Percentiles rank a stretch among this genome's conserved stretches.
These are phyloP conservation scores for Gypsophila paniculata DNA, from an alignment of 179 eudicot species.

Conservation along the genomic window DNA sequence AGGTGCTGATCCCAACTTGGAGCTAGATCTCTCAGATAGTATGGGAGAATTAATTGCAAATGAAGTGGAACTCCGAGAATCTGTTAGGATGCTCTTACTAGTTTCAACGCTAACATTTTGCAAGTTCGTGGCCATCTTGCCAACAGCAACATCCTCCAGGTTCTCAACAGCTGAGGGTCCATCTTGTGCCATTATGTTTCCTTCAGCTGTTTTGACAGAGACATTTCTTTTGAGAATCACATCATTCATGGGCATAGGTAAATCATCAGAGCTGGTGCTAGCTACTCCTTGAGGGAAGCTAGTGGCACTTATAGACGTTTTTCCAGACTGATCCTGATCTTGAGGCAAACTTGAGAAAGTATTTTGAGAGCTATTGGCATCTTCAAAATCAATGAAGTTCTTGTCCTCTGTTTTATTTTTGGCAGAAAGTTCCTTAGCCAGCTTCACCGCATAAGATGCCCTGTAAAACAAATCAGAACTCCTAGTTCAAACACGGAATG, in stretches of 20 bases:
- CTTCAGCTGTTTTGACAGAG: constrained; percentile 27
- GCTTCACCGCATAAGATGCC: constrained; percentile 89
- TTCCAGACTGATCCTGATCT: constrained; percentile 77
- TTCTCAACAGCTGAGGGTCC: constrained; percentile 34
- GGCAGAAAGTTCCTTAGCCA: constrained; percentile 73
- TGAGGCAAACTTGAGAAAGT: constrained; percentile 88
- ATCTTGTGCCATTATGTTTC: constrained; percentile 29
- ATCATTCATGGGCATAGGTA: constrained; percentile 39
- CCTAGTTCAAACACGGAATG: neutral
- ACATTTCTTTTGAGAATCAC: constrained; percentile 33
- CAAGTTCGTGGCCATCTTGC: constrained; percentile 41
- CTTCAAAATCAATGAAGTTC: constrained; percentile 64
- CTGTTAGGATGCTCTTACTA: constrained; percentile 38
- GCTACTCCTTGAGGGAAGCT: constrained; percentile 77
- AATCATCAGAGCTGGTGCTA: constrained; percentile 88
- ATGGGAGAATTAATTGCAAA: constrained; percentile 65
- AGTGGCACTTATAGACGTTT: constrained; percentile 82
- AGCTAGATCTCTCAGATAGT: constrained; percentile 65
- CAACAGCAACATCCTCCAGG: constrained; percentile 40
- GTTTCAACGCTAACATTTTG: constrained; percentile 37
- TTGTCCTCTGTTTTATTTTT: constrained; percentile 70
- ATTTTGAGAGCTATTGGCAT: constrained; percentile 80
- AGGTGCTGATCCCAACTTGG: constrained; percentile 41
- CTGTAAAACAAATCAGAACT: constrained; percentile 38
- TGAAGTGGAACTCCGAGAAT: constrained; percentile 72